Conservation (phyloP, 306 rosid genomes). For the Luffa aegyptiaca region DNA sequence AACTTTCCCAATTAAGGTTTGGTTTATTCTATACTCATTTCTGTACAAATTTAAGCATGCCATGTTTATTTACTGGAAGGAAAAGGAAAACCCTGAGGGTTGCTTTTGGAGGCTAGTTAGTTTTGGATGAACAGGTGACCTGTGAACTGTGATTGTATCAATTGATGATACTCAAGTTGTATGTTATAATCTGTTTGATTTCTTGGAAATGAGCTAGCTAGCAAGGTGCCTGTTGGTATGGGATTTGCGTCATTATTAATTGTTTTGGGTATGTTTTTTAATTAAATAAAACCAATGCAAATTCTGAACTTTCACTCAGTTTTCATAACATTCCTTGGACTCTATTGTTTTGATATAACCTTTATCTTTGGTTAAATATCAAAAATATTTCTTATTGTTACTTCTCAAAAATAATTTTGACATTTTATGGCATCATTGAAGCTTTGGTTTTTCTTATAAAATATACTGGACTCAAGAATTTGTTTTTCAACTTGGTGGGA, state of each 20-base stretch:
- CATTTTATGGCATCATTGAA: not conserved
- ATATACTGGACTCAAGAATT: not conserved
- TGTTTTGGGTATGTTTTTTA: not conserved
- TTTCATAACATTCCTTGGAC: not conserved
- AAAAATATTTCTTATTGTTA: not conserved
- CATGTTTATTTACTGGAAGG: not conserved
- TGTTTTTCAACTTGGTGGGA: not conserved
- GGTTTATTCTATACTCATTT: not conserved
- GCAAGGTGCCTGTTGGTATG: not conserved
- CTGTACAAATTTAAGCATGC: not conserved
- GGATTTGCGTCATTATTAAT: not conserved
- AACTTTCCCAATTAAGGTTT: not conserved
- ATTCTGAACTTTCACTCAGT: not conserved
- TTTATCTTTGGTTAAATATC: not conserved
- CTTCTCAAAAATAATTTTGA: not conserved
- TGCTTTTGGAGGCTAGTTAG: not conserved
- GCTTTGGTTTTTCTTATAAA: not conserved
- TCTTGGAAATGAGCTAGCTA: not conserved
- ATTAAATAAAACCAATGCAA: not conserved
- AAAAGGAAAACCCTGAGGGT: not conserved
- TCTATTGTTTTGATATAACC: not conserved
- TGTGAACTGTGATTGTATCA: not conserved
- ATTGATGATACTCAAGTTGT: not conserved
- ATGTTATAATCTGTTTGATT: not conserved
- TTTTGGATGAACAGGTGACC: not conserved